Conservation (phyloP, 2,329 filamentous ascomycete species). For the Ophiostoma angusticollis region DNA sequence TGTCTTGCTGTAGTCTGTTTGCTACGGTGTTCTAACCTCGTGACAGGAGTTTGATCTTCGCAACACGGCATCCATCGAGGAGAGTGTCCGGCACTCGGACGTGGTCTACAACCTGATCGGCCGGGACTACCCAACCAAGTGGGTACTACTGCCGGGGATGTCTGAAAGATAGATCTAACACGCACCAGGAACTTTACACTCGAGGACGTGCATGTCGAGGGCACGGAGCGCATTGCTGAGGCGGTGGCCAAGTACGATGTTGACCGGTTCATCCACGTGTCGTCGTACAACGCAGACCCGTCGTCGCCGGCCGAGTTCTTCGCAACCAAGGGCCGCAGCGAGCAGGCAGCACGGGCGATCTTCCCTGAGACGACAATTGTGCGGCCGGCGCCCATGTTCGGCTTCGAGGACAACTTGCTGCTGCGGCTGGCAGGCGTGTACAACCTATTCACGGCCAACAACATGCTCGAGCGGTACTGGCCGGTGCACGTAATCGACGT, state of each 20-base stretch:
- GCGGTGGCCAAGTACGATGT: conserved; percentile 96
- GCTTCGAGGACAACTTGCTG: conserved; percentile 86
- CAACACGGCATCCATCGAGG: conserved; percentile 91
- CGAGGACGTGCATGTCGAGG: conserved; percentile 86
- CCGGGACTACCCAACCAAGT: conserved; percentile 93
- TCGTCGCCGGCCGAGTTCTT: conserved; percentile 82
- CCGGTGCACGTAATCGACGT: conserved; percentile 94
- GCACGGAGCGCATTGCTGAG: conserved; percentile 81
- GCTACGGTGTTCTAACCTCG: too few relatives aligned
- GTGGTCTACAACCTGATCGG: conserved; percentile 95
- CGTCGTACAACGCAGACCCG: conserved; percentile 77
- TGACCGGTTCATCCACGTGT: conserved; percentile 92
- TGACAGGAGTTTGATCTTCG: conserved; percentile 90
- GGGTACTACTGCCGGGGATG: conserved; percentile 18
- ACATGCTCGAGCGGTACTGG: conserved; percentile 82
- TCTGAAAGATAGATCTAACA: not conserved
- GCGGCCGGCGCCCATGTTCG: conserved; percentile 83
- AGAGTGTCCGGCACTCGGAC: conserved; percentile 92
- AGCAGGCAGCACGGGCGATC: conserved; percentile 72
- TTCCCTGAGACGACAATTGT: conserved; percentile 97
- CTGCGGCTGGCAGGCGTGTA: conserved; percentile 68
- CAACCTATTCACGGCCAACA: conserved; percentile 81
- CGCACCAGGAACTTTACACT: conserved; percentile 71
- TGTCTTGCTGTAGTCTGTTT: not conserved
- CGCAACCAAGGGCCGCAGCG: conserved; percentile 74